Evolutionary conservation across 306 rosid species (phyloP), one percentile per base, ranked within the genome.

Genomic region (Crotalaria pallida): DNA sequence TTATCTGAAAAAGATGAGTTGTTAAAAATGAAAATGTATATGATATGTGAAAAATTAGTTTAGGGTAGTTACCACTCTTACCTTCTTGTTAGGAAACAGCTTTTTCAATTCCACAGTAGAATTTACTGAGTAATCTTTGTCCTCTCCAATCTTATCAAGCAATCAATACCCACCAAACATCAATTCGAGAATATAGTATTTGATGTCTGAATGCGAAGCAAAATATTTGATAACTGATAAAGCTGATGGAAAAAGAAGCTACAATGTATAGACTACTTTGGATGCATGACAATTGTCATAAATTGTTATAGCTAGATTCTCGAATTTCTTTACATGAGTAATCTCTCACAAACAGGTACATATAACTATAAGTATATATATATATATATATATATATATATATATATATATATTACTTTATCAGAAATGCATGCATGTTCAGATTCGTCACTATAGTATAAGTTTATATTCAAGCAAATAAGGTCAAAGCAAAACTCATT

Each of bases 31-130:
- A 59, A 61, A 59, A 23, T 22, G 22, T 27, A 27, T 27, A 59
- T 23, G 62, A 36, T 31, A 47, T 12, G 45, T 44, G 52, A 4
- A 57, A 69, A 47, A 65, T 10, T 27, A 22, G 51, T 19, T 67
- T 27, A 49, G n/a, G 29, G 27, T 8, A 55, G 58, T 38, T 17
- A 47, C 67, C 11, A 22, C 31, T 83, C 78, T 51, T 81, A 87
- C 96, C 92, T 87, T 88, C 80, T 73, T 92, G 48, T 72, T 78
- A 4, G 95, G 89, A 72, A 89, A 87, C 77, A 92, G 70, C 81
- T 70, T 89, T 84, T 74, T 86, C 78, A 92, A 75, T 72, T 89
- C 92, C 74, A 92, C 96, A 38, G 79, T 89, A 16, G 89, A 84
- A 66, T 51, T 31, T 40, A 45, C 76, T 2, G 98, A 92, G 77